These are phyloP conservation scores for Meredithiella fracta DNA, from an alignment of 2,329 filamentous ascomycete species.

Conservation along the genomic window DNA sequence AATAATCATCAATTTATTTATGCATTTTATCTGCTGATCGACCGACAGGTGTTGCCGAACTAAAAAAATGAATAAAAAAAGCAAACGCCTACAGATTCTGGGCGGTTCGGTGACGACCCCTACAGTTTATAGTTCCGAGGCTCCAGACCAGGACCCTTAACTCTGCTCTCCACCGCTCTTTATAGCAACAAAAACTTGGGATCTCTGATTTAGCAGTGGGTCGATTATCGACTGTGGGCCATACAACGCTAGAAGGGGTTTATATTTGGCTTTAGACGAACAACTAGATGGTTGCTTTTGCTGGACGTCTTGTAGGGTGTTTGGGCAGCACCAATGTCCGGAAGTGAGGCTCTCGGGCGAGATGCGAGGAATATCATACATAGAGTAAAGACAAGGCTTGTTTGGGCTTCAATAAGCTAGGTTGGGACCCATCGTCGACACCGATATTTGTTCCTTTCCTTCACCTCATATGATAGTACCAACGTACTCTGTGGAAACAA, in stretches of 20 bases:
- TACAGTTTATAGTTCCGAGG: background rate
- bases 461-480: too few relatives aligned
- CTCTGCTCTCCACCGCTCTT: too few relatives aligned
- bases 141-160: background rate
- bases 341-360: background rate
- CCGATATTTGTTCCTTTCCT: too few relatives aligned
- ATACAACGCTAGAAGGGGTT: background rate
- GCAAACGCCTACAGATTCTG: background rate
- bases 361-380: background rate
- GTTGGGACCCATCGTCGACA: background rate
- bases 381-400: background rate
- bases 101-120: background rate
- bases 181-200: too few relatives aligned
- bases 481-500: too few relatives aligned
- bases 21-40: background rate
- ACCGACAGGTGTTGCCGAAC: background rate
- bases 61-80: background rate
- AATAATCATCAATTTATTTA: background rate
- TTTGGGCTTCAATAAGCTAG: background rate
- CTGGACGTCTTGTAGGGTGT: background rate
- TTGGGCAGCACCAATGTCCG: background rate
- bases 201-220: too few relatives aligned
- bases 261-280: background rate
- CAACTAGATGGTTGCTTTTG: background rate
- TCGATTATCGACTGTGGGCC: background rate